Percentiles rank a stretch among this genome's conserved stretches.
These are phyloP conservation scores for Nicotiana rustica DNA, from an alignment of 305 asterid genomes.

Conservation along the genomic window DNA sequence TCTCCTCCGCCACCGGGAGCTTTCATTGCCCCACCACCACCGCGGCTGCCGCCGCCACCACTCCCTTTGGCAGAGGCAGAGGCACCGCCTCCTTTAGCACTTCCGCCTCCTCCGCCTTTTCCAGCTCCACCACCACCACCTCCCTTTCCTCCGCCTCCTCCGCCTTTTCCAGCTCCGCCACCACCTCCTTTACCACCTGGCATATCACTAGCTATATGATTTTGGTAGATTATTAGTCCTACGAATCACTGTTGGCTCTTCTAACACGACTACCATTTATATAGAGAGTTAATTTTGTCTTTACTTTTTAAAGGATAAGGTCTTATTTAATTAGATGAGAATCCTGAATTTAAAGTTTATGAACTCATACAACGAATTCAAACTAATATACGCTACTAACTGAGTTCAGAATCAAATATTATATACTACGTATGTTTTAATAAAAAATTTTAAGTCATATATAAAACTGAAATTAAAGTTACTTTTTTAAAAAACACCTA, in stretches of 20 bases:
- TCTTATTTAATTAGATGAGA: not conserved
- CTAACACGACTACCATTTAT: not conserved
- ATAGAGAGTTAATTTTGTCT: not conserved
- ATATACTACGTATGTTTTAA: too few relatives aligned
- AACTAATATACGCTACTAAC: too few relatives aligned
- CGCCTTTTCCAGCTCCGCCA: constrained; percentile 16
- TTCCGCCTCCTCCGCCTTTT: not conserved
- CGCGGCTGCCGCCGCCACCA: not conserved
- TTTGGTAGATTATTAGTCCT: not conserved
- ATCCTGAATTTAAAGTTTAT: too few relatives aligned
- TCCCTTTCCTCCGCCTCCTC: constrained; percentile 24
- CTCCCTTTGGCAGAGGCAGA: not conserved
- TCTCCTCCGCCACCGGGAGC: constrained; percentile 41
- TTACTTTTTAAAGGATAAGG: not conserved
- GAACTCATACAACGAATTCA: not conserved
- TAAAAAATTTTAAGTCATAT: too few relatives aligned
- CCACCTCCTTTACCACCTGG: not conserved
- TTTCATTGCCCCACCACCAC: constrained; percentile 33
- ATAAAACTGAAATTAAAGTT: too few relatives aligned
- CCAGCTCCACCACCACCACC: not conserved
- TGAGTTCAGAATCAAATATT: too few relatives aligned
- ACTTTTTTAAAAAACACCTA: too few relatives aligned
- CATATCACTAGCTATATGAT: not conserved
- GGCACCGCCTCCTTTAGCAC: not conserved
- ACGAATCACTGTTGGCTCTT: not conserved